A percentile compares a stretch with the other conserved stretches of the same genome.
Evolutionary conservation across 2,329 filamentous ascomycete species (phyloP).

Genomic region (Pseudogymnoascus sp.): DNA sequence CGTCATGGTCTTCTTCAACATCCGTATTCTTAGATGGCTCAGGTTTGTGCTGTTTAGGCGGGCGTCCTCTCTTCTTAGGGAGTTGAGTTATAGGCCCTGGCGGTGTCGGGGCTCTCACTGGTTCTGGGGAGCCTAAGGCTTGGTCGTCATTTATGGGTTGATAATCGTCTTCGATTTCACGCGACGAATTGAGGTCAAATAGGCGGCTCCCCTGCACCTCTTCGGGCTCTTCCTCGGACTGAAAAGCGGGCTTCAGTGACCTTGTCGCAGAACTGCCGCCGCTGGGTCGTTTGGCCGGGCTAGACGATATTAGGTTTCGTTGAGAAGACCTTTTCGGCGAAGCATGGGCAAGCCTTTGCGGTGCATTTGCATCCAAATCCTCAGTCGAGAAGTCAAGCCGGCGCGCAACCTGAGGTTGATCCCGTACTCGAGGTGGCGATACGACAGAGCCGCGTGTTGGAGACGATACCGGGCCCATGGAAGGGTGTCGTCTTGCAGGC

Average conservation of each 20-base stretch:
- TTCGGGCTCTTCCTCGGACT: not conserved
- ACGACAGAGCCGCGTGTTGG: conserved; percentile 23
- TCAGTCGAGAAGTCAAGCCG: conserved; percentile 27
- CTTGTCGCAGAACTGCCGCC: not conserved
- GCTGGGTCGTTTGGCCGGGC: not conserved
- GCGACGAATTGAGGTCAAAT: conserved; percentile 1
- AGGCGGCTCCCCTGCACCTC: not conserved
- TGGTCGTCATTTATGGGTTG: not conserved
- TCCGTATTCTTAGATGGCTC: conserved; percentile 20
- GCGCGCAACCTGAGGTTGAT: conserved; percentile 23
- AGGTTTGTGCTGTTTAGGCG: conserved; percentile 13
- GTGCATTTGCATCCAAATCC: conserved; percentile 16
- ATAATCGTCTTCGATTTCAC: not conserved
- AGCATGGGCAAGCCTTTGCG: not conserved
- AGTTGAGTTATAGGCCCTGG: conserved; percentile 15
- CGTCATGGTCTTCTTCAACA: conserved; percentile 30
- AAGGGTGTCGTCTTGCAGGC: conserved; percentile 28
- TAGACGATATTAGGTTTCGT: conserved; percentile 16
- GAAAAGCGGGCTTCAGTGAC: not conserved
- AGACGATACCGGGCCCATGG: conserved; percentile 25
- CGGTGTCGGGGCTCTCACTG: conserved; percentile 8
- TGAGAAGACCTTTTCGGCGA: conserved; percentile 11
- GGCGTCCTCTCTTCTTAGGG: conserved; percentile 19
- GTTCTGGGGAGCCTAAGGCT: not conserved
- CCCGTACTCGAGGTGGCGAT: conserved; percentile 20